phyloP scores from a whole-genome alignment of 257 asterid species.

The Penstemon davidsonii region DNA sequence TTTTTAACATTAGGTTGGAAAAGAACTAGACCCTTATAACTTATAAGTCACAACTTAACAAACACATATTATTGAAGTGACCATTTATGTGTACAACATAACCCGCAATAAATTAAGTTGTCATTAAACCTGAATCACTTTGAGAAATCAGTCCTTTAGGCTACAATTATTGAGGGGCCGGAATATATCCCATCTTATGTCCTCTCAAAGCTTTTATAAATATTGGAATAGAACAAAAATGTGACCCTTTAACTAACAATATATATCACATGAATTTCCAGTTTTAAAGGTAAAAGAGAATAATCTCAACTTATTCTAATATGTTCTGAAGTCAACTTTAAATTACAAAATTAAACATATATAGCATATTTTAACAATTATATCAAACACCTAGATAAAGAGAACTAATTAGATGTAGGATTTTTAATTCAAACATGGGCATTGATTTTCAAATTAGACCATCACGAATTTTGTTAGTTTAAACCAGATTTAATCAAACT shows the following conservation, averaged over 20 bases:
- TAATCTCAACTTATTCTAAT: neutral
- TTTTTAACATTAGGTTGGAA: no score
- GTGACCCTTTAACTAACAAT: neutral
- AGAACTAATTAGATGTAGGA: neutral
- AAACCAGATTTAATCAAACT: no score
- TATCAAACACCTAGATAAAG: neutral
- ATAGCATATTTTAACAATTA: neutral
- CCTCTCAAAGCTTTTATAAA: neutral
- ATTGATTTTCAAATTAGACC: no score
- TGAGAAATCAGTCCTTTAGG: neutral
- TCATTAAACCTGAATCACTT: no score
- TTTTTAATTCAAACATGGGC: no score
- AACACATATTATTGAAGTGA: no score
- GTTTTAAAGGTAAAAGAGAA: neutral
- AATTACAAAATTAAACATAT: neutral
- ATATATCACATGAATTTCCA: neutral
- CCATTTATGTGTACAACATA: no score
- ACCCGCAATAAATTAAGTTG: no score
- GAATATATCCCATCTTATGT: neutral
- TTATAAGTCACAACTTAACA: no score
- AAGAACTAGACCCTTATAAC: no score
- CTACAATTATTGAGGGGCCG: neutral
- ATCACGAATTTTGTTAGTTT: no score
- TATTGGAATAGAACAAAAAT: neutral
- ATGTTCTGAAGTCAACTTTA: neutral